Base-by-base conservation (phyloP, 1,139 yeast species). In the Blastobotrys capitulatus region DNA sequence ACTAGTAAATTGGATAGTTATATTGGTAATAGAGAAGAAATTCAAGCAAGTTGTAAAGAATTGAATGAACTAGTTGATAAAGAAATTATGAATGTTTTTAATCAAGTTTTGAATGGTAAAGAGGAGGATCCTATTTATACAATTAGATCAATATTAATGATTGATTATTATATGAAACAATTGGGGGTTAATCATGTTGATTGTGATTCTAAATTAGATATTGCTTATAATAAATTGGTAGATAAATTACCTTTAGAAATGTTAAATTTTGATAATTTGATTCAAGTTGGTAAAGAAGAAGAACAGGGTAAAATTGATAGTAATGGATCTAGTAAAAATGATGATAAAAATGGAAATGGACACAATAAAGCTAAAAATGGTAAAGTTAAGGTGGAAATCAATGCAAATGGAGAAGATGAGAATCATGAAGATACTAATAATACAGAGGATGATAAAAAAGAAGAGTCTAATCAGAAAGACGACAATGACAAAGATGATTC, bases 341-440 rank as follows among this genome's bases (percentile, higher is more conserved):
- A 22, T 18, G 48, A 20, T 10, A 15, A 16, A 40, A 29, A 9
- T 13, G 13, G 19, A 13, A 16, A 18, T 9, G 29, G 19, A 6
- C 27, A 5, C 6, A 19, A 46, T 8, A 42, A 29, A 27, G 49
- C 44, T 13, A 44, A 37, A 18, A 47, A 44, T 4, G 42, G 36
- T 34, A 54, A 52, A 20, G 50, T 44, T 15, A 47, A 49, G 6
- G 57, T 49, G n/a, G 51, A 39, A 16, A 49, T 45, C 15, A 51
- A 44, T 15, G 54, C 44, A 31, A 53, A 57, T 57, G 35, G 45
- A 34, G 34, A 42, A 4, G 44, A 46, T 22, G 25, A 22, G 4
- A 7, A 22, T 22, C 25, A 22, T 4, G 7, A 7, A 22, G 25
- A 22, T 22, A 22, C 25, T 5, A 7, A 22, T 5, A 7, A 22